Conservation (phyloP, 192 early-diverging fungal species). For the Rhizophagus prolifer region DNA sequence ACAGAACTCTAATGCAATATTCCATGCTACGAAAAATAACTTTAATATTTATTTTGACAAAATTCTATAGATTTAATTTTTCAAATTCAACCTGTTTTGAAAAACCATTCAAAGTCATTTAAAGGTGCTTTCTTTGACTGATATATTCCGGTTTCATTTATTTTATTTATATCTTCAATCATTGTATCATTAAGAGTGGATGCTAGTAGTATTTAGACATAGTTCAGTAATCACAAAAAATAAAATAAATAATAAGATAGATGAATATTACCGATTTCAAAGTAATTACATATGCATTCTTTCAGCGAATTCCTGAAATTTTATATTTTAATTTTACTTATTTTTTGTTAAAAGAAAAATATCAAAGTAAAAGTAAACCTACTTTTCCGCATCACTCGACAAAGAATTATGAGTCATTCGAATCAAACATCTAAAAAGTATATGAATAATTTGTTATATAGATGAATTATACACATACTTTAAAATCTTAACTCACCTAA, state of each 20-base stretch:
- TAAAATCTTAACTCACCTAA: conserved; percentile 15
- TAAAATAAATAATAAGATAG: not conserved
- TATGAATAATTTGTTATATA: not conserved
- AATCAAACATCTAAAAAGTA: conserved; percentile 26
- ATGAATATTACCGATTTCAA: conserved; percentile 30
- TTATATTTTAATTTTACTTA: not conserved
- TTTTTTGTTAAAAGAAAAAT: not conserved
- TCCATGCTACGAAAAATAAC: conserved; percentile 26
- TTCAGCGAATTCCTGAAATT: not conserved
- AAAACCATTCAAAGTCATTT: conserved; percentile 35
- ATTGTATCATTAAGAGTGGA: not conserved
- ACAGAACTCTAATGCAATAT: conserved; percentile 31
- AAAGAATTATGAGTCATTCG: conserved; percentile 16
- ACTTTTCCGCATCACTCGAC: conserved; percentile 3
- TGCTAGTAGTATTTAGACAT: not conserved
- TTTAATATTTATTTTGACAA: not conserved
- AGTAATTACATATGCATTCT: conserved; percentile 28
- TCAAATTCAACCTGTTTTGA: conserved; percentile 24
- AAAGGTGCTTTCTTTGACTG: conserved; percentile 4
- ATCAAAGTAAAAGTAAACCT: not conserved
- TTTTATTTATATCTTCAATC: not conserved
- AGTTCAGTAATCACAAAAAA: not conserved
- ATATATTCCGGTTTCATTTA: not conserved
- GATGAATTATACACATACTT: not conserved
- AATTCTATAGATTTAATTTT: not conserved